phyloP scores from a whole-genome alignment of 371 early-diverging fungal species.

The Blastocladiella emersonii region DNA sequence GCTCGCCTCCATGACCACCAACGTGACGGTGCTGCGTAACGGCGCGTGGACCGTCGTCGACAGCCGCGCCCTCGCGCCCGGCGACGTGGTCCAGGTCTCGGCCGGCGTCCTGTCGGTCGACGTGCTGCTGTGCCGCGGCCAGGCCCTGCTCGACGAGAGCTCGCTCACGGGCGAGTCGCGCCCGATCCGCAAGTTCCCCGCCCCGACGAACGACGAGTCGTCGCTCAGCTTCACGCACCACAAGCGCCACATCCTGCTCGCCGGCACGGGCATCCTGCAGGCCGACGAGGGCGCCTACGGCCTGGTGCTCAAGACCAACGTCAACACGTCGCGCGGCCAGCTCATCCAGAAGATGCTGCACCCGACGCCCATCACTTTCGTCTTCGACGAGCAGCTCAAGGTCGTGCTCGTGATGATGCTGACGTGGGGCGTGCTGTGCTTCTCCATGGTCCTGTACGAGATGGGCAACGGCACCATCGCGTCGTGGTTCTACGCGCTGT shows the following conservation, averaged over 20 bases:
- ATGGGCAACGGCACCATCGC: slow-evolving; percentile 36
- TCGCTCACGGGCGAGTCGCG: slow-evolving; percentile 75
- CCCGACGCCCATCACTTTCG: slow-evolving; percentile 45
- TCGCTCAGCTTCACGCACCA: not conserved
- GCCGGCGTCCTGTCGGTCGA: slow-evolving; percentile 20
- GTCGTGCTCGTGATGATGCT: slow-evolving; percentile 46
- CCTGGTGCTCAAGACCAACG: slow-evolving; percentile 55
- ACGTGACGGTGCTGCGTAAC: not conserved
- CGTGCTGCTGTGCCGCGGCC: slow-evolving; percentile 50
- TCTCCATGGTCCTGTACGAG: slow-evolving; percentile 36
- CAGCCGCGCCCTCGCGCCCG: not conserved
- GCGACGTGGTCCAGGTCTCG: not conserved
- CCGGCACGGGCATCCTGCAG: slow-evolving; percentile 2
- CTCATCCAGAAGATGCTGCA: slow-evolving; percentile 62
- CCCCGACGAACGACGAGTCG: slow-evolving; percentile 24
- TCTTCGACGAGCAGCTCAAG: slow-evolving; percentile 57
- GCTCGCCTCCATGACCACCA: not conserved
- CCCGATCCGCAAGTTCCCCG: slow-evolving; percentile 65
- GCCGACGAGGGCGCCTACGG: slow-evolving; percentile 24
- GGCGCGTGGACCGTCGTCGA: not conserved
- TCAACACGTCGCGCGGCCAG: slow-evolving; percentile 54
- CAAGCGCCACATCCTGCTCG: slow-evolving; percentile 2
- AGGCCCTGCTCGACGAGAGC: slow-evolving; percentile 61
- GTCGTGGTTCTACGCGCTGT: slow-evolving; percentile 45
- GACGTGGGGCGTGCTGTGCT: slow-evolving; percentile 41